A percentile compares a stretch with the other conserved stretches of the same genome.
Conservation (phyloP, 192 early-diverging fungal species). For the Linnemannia hyalina region DNA sequence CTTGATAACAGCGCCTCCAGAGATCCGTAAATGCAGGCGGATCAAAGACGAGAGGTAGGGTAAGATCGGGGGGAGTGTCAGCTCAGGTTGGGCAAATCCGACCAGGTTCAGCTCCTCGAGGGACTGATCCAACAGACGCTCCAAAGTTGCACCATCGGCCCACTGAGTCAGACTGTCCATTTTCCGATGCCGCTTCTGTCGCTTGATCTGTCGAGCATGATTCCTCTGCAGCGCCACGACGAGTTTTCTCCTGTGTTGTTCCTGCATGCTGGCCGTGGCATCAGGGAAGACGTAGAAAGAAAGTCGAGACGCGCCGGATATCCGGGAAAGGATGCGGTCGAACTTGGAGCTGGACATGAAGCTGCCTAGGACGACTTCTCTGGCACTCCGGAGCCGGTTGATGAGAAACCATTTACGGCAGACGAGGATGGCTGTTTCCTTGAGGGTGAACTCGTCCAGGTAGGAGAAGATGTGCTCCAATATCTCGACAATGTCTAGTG, state of each 20-base stretch:
- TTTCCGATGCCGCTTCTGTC: not conserved
- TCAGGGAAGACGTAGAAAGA: not conserved
- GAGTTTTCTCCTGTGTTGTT: not conserved
- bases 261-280: not conserved
- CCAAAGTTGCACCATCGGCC: not conserved
- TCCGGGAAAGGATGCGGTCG: not conserved
- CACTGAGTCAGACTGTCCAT: not conserved
- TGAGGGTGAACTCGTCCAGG: conserved; percentile 7
- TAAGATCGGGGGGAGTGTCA: not conserved
- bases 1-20: conserved; percentile 4
- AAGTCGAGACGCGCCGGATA: not conserved
- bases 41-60: not conserved
- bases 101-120: not conserved
- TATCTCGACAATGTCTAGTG: not conserved
- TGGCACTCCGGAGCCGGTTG: not conserved
- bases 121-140: not conserved
- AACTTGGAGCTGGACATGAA: not conserved
- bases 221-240: not conserved
- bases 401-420: not conserved
- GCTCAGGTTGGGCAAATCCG: not conserved
- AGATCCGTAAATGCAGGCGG: not conserved
- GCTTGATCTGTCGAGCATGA: not conserved
- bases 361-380: not conserved
- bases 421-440: not conserved
- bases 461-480: not conserved